A percentile compares a stretch with the other conserved stretches of the same genome.
phyloP scores from a whole-genome alignment of 495 filamentous ascomycete genomes.

The Sphaerosporella brunnea region DNA sequence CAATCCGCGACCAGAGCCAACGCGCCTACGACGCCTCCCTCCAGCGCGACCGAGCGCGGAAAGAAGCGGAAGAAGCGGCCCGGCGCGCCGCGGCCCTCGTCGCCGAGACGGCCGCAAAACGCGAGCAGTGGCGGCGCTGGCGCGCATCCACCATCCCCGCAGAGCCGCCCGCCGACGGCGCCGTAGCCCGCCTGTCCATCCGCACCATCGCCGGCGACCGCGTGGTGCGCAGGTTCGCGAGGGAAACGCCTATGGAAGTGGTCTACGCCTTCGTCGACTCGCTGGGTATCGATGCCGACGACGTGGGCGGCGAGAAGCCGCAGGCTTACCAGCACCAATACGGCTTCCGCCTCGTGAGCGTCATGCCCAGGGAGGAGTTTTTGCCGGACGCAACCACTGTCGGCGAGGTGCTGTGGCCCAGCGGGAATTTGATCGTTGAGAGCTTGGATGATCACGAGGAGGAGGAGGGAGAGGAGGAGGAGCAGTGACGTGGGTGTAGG shows the following conservation, averaged over 20 bases:
- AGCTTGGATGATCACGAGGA: constrained; percentile 19
- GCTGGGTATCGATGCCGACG: constrained; percentile 21
- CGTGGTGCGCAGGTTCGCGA: constrained; percentile 54
- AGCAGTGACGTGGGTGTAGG: too few relatives aligned
- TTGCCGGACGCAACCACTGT: constrained; percentile 48
- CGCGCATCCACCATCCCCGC: constrained; percentile 45
- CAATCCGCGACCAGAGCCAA: constrained; percentile 66
- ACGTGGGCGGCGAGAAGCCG: constrained; percentile 38
- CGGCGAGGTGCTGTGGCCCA: constrained; percentile 55
- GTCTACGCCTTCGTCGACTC: constrained; percentile 85
- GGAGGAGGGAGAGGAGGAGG: constrained; percentile 17
- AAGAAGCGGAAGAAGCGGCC: constrained; percentile 54
- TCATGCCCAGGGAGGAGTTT: constrained; percentile 65
- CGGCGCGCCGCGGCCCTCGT: constrained; percentile 32
- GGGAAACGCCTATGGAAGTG: constrained; percentile 55
- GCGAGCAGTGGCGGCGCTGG: constrained; percentile 65
- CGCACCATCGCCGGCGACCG: constrained; percentile 52
- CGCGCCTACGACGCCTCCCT: constrained; percentile 82
- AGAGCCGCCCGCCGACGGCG: constrained; percentile 46
- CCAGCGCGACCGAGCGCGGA: constrained; percentile 60
- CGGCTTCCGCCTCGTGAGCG: constrained; percentile 59
- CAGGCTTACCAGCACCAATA: constrained; percentile 60
- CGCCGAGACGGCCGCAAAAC: constrained; percentile 38
- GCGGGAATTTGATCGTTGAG: constrained; percentile 80
- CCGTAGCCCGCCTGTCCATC: constrained; percentile 60